phyloP scores from a whole-genome alignment of 805 yeast species.

The Myxozyma lipomycoides region DNA sequence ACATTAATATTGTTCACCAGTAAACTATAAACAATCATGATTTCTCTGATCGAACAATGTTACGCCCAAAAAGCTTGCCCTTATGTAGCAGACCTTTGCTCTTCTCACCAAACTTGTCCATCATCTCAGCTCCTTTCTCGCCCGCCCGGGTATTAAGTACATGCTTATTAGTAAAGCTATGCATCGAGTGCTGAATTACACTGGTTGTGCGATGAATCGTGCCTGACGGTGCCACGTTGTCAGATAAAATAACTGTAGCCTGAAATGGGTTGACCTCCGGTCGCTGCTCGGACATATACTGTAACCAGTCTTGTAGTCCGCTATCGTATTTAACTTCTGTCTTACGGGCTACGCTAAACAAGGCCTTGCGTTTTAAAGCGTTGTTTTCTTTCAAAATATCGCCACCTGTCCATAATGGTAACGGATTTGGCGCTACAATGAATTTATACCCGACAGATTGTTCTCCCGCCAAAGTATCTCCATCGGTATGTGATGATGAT shows the following conservation, averaged over 20 bases:
- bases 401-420: slow-evolving; percentile 6
- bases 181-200: slow-evolving; percentile 17
- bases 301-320: slow-evolving; percentile 19
- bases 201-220: slow-evolving; percentile 19
- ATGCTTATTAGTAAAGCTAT: slow-evolving; percentile 10
- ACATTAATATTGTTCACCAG: too few relatives aligned
- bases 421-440: slow-evolving; percentile 6
- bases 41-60: slow-evolving; percentile 9
- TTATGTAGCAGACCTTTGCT: slow-evolving; percentile 10
- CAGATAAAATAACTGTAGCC: neutral
- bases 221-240: neutral
- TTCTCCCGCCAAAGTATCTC: neutral
- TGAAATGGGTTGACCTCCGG: slow-evolving; percentile 11
- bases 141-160: slow-evolving; percentile 15
- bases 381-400: slow-evolving; percentile 9
- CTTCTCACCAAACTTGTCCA: slow-evolving; percentile 22
- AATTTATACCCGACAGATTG: neutral
- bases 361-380: slow-evolving; percentile 4
- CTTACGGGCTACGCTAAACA: slow-evolving; percentile 15
- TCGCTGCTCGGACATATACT: slow-evolving; percentile 20
- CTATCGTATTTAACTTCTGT: slow-evolving; percentile 8
- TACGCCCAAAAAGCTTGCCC: slow-evolving; percentile 13
- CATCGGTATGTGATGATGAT: neutral
- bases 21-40: too few relatives aligned
- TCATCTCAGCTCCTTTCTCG: slow-evolving; percentile 18